Conservation (phyloP, 805 yeast species). For the Metschnikowia gelsemii region DNA sequence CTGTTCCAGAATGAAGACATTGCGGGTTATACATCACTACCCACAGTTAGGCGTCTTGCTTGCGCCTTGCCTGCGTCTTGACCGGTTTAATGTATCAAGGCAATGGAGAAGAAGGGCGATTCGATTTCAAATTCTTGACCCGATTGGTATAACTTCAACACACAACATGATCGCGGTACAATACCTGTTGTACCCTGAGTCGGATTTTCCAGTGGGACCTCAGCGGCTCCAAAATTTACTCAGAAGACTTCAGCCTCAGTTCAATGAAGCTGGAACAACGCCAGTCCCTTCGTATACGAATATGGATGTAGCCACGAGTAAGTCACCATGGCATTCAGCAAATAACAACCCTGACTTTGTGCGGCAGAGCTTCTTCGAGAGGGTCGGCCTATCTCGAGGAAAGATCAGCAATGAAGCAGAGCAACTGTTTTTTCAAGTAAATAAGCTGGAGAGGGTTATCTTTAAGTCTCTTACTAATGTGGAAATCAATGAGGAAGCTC, state of each 20-base stretch:
- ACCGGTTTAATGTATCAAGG: not conserved
- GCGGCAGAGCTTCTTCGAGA: too few species aligned
- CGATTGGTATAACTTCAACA: not conserved
- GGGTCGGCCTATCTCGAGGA: too few species aligned
- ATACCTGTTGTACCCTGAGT: not conserved
- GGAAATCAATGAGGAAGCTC: not conserved
- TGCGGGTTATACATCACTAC: not conserved
- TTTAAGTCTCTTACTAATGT: not conserved
- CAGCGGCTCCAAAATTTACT: not conserved
- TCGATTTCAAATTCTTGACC: slow-evolving; percentile 1
- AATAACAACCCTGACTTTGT: too few species aligned
- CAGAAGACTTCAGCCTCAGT: not conserved
- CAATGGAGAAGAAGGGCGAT: not conserved
- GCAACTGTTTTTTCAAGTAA: not conserved
- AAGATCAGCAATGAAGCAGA: not conserved
- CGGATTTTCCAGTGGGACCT: not conserved
- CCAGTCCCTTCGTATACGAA: too few species aligned
- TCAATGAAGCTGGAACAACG: not conserved
- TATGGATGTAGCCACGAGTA: too few species aligned
- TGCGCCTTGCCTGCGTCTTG: not conserved
- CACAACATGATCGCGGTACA: slow-evolving; percentile 1
- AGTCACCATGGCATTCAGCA: too few species aligned
- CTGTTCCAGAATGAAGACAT: not conserved
- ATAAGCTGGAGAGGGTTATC: not conserved
- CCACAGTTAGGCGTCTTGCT: not conserved